A percentile compares a stretch with the other conserved stretches of the same genome.
These are phyloP conservation scores for Colletotrichum ledebouriae DNA, from an alignment of 2,329 filamentous ascomycete species.

Conservation along the genomic window DNA sequence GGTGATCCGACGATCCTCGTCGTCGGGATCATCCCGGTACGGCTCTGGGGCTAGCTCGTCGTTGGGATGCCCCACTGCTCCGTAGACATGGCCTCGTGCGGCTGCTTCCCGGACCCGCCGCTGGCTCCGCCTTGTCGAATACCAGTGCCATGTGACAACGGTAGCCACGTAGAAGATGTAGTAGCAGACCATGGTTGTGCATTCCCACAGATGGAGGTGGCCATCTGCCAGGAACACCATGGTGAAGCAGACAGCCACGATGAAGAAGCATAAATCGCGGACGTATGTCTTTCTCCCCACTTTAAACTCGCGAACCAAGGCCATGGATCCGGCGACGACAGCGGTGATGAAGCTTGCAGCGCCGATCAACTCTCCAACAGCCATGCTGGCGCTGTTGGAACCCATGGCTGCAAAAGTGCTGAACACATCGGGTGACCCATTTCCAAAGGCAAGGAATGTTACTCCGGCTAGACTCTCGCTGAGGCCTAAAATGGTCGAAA, in stretches of 20 bases:
- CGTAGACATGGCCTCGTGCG: slow-evolving; percentile 80
- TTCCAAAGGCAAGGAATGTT: slow-evolving; percentile 96
- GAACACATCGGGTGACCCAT: slow-evolving; percentile 98
- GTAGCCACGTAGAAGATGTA: slow-evolving; percentile 91
- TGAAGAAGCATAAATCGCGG: slow-evolving; percentile 92
- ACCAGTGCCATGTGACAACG: slow-evolving; percentile 95
- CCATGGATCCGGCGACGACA: slow-evolving; percentile 97
- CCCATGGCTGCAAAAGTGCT: slow-evolving; percentile 98
- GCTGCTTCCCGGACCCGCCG: slow-evolving; percentile 76
- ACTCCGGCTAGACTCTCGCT: slow-evolving; percentile 97
- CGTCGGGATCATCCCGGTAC: slow-evolving; percentile 75
- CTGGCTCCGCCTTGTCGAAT: slow-evolving; percentile 72
- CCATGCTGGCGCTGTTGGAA: slow-evolving; percentile 96
- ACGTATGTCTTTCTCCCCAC: slow-evolving; percentile 92
- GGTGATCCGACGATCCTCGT: slow-evolving; percentile 45
- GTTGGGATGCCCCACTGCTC: slow-evolving; percentile 62
- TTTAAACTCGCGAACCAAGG: slow-evolving; percentile 92
- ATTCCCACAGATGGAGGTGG: slow-evolving; percentile 88
- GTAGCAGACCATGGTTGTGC: slow-evolving; percentile 88
- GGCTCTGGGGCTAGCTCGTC: slow-evolving; percentile 68
- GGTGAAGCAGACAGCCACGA: slow-evolving; percentile 86
- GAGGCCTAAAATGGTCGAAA: slow-evolving; percentile 88
- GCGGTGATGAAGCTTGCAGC: slow-evolving; percentile 96
- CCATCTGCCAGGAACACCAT: slow-evolving; percentile 91
- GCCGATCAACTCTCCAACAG: slow-evolving; percentile 93